phyloP scores from a whole-genome alignment of 2,329 filamentous ascomycete species.

The Penicillium sp. region DNA sequence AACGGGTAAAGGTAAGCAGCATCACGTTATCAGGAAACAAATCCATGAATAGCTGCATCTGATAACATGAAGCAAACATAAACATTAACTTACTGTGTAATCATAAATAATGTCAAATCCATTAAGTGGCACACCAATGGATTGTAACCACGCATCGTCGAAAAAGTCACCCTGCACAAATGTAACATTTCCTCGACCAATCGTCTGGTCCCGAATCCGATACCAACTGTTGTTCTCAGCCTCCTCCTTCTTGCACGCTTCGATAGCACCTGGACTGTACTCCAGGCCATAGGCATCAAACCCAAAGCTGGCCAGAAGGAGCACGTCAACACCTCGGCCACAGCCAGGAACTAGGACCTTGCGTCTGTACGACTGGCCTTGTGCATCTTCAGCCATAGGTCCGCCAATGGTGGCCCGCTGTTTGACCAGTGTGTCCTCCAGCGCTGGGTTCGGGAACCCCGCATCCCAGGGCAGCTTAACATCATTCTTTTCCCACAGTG shows the following conservation, averaged over 20 bases:
- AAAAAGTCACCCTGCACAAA: slow-evolving; percentile 50
- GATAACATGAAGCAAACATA: background rate
- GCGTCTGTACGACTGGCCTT: slow-evolving; percentile 38
- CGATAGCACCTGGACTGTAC: slow-evolving; percentile 54
- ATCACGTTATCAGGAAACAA: background rate
- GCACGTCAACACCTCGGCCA: slow-evolving; percentile 77
- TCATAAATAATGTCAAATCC: slow-evolving; percentile 59
- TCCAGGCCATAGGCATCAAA: slow-evolving; percentile 79
- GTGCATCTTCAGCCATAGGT: slow-evolving; percentile 24
- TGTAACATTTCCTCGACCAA: slow-evolving; percentile 40
- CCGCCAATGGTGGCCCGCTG: slow-evolving; percentile 38
- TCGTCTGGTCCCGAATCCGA: slow-evolving; percentile 32
- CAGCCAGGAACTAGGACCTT: slow-evolving; percentile 77
- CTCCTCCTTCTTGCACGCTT: slow-evolving; percentile 39
- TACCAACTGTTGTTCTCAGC: slow-evolving; percentile 36
- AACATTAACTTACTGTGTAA: slow-evolving; percentile 53
- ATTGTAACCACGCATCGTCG: slow-evolving; percentile 42
- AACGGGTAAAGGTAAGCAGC: background rate
- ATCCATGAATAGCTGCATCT: background rate
- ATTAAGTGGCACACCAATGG: slow-evolving; percentile 31
- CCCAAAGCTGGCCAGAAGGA: slow-evolving; percentile 71
- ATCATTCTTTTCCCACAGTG: slow-evolving; percentile 53
- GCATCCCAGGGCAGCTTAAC: slow-evolving; percentile 61
- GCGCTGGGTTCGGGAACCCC: slow-evolving; percentile 58
- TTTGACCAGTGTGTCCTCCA: slow-evolving; percentile 54